Evolutionary conservation across 768 basidiomycete genomes (phyloP).

Genomic region (Lanmaoa rubissima): DNA sequence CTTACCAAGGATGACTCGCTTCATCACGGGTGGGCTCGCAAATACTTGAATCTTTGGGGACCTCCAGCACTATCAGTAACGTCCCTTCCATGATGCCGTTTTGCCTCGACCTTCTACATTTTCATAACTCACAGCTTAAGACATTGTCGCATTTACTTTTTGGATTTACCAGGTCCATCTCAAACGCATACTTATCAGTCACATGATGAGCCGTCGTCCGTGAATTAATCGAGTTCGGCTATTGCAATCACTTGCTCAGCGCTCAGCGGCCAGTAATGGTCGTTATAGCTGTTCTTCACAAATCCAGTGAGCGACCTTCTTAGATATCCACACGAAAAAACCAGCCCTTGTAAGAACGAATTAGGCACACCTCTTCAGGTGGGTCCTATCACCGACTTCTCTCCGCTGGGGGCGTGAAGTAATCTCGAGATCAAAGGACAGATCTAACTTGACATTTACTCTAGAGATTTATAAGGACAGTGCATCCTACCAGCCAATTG

Average conservation of each 20-base stretch:
- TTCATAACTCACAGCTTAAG: slow-evolving; percentile 26
- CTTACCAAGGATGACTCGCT: slow-evolving; percentile 23
- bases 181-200: slow-evolving; percentile 27
- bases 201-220: slow-evolving; percentile 23
- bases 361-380: slow-evolving; percentile 30
- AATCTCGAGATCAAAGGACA: slow-evolving; percentile 23
- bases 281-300: slow-evolving; percentile 23
- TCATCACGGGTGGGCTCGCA: slow-evolving; percentile 8
- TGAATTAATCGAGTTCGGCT: slow-evolving; percentile 37
- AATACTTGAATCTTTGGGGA: too few species aligned
- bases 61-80: slow-evolving; percentile 32
- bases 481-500: slow-evolving; percentile 15
- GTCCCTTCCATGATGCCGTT: slow-evolving; percentile 27
- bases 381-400: slow-evolving; percentile 34
- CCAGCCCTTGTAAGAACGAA: slow-evolving; percentile 1
- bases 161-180: slow-evolving; percentile 32
- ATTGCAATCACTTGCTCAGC: slow-evolving; percentile 28
- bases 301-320: too few species aligned
- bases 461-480: slow-evolving; percentile 26
- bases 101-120: slow-evolving; percentile 24
- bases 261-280: slow-evolving; percentile 29
- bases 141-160: slow-evolving; percentile 32
- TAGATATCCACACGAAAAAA: too few species aligned
- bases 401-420: slow-evolving; percentile 16
- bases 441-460: slow-evolving; percentile 7